Conservation (phyloP, 306 rosid genomes). For the Vachellia pachyceras region DNA sequence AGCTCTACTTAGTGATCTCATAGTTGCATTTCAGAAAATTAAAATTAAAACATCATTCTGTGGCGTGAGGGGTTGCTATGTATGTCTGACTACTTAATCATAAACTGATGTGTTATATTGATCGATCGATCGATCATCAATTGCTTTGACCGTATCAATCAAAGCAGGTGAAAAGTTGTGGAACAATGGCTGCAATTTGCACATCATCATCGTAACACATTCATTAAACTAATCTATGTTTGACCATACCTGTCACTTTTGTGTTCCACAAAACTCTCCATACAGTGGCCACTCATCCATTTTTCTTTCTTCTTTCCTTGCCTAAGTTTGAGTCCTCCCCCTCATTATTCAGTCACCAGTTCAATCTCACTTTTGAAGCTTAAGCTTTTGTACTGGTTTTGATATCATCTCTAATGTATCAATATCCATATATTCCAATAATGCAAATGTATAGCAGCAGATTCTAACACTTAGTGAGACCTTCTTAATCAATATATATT, state of each 20-base stretch:
- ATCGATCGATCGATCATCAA: not conserved
- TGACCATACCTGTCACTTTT: constrained; percentile 41
- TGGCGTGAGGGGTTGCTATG: not conserved
- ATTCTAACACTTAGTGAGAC: too few species aligned
- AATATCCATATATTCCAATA: too few species aligned
- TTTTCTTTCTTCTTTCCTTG: constrained; percentile 15
- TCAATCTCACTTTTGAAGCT: constrained; percentile 22
- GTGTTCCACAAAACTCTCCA: constrained; percentile 14
- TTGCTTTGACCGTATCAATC: constrained; percentile 35
- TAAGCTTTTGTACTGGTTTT: not conserved
- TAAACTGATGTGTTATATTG: too few species aligned
- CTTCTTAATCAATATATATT: too few species aligned
- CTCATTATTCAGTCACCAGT: not conserved
- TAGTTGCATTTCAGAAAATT: constrained; percentile 21
- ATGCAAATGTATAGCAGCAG: too few species aligned
- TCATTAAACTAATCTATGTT: constrained; percentile 2
- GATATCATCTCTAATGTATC: not conserved
- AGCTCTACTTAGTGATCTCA: constrained; percentile 26
- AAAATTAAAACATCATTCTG: not conserved
- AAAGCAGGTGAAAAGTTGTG: constrained; percentile 38
- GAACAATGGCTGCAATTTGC: not conserved
- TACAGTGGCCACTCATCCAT: constrained; percentile 20
- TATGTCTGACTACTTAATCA: constrained; percentile 16
- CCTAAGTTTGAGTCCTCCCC: constrained; percentile 33
- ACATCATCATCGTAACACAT: not conserved